Evolutionary conservation across 1,139 yeast species (phyloP).

Genomic region (Nakaseomyces sp.): DNA sequence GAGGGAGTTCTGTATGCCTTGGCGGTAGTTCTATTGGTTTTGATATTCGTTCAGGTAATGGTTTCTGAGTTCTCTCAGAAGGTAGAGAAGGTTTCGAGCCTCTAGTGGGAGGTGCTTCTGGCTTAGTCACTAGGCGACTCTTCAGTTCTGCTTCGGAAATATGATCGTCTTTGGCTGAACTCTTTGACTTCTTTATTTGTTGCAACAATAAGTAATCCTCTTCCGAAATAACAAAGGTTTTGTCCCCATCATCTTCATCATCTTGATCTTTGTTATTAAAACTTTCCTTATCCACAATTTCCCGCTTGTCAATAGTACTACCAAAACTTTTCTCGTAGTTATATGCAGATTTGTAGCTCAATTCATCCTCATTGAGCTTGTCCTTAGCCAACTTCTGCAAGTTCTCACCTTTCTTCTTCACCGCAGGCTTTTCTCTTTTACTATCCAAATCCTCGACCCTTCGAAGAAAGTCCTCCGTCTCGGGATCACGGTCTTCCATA

Average conservation of each 20-base stretch:
- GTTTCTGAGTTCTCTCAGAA: conserved; percentile 3
- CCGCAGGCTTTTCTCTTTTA: conserved; percentile 8
- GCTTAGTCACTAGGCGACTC: neutral
- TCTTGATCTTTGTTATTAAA: conserved; percentile 5
- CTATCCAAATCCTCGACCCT: conserved; percentile 18
- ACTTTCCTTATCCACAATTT: neutral
- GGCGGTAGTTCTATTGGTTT: neutral
- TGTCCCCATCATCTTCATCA: neutral
- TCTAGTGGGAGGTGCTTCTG: neutral
- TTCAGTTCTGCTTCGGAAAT: neutral
- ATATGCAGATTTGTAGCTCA: conserved; percentile 33
- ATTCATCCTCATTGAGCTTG: conserved; percentile 11
- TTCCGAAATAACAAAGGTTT: conserved; percentile 20
- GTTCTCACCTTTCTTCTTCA: conserved; percentile 8
- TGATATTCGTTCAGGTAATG: neutral
- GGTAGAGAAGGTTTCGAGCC: neutral
- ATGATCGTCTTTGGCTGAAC: neutral
- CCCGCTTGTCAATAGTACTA: conserved; percentile 11
- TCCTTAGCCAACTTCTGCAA: neutral
- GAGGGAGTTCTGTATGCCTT: no score
- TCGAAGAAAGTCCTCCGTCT: conserved; percentile 15
- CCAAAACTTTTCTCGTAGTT: conserved; percentile 32
- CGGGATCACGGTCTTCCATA: conserved; percentile 6
- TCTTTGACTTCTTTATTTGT: conserved; percentile 12
- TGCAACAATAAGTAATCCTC: conserved; percentile 27